phyloP scores from a whole-genome alignment of 192 early-diverging fungal species.

The Backusella morwellensis region DNA sequence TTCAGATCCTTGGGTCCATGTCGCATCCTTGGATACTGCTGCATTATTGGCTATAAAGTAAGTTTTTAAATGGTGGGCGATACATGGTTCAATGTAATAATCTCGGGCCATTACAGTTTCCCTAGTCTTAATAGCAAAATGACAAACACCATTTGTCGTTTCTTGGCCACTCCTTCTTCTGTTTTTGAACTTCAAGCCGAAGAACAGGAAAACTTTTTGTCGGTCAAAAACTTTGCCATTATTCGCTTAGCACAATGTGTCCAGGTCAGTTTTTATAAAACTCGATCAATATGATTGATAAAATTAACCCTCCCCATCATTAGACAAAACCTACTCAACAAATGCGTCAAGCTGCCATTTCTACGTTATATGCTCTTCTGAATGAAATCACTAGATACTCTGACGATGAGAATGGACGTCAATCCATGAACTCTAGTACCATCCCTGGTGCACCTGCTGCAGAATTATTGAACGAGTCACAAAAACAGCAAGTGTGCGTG shows the following conservation, averaged over 20 bases:
- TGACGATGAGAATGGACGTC: neutral
- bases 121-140: slow-evolving; percentile 31
- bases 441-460: neutral
- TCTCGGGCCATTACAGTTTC: slow-evolving; percentile 15
- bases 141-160: slow-evolving; percentile 45
- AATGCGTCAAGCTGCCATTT: slow-evolving; percentile 24
- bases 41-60: slow-evolving; percentile 44
- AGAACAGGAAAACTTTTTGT: neutral
- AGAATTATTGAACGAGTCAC: slow-evolving; percentile 21
- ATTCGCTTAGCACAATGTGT: slow-evolving; percentile 49
- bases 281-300: neutral
- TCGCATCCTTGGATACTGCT: slow-evolving; percentile 39
- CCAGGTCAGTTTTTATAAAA: slow-evolving; percentile 24
- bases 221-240: slow-evolving; percentile 37
- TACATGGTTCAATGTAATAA: neutral
- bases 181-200: slow-evolving; percentile 10
- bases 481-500: slow-evolving; percentile 47
- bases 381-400: slow-evolving; percentile 35
- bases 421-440: neutral
- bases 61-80: neutral
- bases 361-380: slow-evolving; percentile 32
- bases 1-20: slow-evolving; percentile 38
- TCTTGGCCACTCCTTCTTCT: slow-evolving; percentile 44
- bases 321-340: slow-evolving; percentile 27
- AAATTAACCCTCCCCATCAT: too few relatives aligned